phyloP scores from a whole-genome alignment of 257 asterid species.

The Lavandula angustifolia region DNA sequence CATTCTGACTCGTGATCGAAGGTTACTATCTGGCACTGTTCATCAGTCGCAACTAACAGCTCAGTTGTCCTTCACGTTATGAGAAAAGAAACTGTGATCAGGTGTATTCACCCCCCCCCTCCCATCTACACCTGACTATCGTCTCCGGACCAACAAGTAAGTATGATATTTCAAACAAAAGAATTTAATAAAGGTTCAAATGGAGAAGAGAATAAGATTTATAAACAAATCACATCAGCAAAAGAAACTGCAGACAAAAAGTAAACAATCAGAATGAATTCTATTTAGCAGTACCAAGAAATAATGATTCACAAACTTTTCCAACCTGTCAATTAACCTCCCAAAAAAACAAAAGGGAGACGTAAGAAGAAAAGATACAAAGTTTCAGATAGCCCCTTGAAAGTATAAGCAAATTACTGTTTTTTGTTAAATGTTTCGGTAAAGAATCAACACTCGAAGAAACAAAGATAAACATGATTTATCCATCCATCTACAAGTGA shows the following conservation, averaged over 20 bases:
- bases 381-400: too few species aligned
- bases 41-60: too few species aligned
- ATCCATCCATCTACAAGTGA: constrained; percentile 2
- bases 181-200: neutral
- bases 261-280: neutral
- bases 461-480: constrained; percentile 12
- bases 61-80: too few species aligned
- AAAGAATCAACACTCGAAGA: constrained; percentile 23
- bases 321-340: neutral
- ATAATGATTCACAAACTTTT: neutral
- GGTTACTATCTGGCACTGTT: too few species aligned
- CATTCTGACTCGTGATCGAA: too few species aligned
- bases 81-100: too few species aligned
- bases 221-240: neutral
- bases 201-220: neutral
- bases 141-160: too few species aligned
- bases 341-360: neutral
- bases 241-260: neutral
- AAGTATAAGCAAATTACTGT: constrained; percentile 9
- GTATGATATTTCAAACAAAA: neutral
- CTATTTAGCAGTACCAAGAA: constrained; percentile 1
- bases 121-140: too few species aligned
- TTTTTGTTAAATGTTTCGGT: neutral
- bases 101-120: too few species aligned
- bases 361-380: too few species aligned